Percentiles rank a stretch among this genome's conserved stretches.
Conservation (phyloP, 257 asterid species). For the Leonotis leonurus region DNA sequence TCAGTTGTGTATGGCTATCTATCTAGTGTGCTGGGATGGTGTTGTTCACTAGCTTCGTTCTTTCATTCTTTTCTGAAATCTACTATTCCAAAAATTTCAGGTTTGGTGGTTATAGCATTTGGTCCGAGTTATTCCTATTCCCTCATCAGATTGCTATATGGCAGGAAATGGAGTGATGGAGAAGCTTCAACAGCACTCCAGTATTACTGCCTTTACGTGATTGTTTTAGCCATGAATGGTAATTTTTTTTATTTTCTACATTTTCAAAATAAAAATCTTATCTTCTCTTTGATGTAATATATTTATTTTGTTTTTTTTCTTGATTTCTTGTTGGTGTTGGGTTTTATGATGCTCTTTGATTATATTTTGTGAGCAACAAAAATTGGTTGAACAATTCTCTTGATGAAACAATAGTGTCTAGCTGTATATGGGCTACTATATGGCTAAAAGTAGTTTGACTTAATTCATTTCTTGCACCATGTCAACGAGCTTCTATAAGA, state of each 20-base stretch:
- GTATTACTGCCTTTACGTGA: slow-evolving; percentile 77
- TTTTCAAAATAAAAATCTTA: slow-evolving; percentile 8
- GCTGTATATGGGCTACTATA: neutral
- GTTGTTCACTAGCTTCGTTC: neutral
- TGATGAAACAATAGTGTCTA: neutral
- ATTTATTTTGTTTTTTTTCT: neutral
- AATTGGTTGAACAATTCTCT: neutral
- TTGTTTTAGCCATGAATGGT: slow-evolving; percentile 92
- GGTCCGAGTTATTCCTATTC: slow-evolving; percentile 98
- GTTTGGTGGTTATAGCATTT: slow-evolving; percentile 76
- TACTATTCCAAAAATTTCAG: slow-evolving; percentile 28
- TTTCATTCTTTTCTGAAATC: slow-evolving; percentile 11
- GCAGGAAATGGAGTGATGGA: slow-evolving; percentile 97
- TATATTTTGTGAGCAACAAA: neutral
- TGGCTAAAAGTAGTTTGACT: neutral
- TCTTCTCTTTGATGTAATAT: neutral
- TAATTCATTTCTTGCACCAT: neutral
- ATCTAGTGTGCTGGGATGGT: neutral
- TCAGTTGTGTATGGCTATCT: neutral
- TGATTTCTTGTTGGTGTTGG: neutral
- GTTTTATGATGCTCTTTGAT: neutral
- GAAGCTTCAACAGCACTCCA: slow-evolving; percentile 86
- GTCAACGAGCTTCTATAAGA: neutral
- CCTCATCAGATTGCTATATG: slow-evolving; percentile 73
- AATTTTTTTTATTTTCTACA: neutral